Conservation (phyloP, 2,329 filamentous ascomycete species). For the Ascomycota sp. region DNA sequence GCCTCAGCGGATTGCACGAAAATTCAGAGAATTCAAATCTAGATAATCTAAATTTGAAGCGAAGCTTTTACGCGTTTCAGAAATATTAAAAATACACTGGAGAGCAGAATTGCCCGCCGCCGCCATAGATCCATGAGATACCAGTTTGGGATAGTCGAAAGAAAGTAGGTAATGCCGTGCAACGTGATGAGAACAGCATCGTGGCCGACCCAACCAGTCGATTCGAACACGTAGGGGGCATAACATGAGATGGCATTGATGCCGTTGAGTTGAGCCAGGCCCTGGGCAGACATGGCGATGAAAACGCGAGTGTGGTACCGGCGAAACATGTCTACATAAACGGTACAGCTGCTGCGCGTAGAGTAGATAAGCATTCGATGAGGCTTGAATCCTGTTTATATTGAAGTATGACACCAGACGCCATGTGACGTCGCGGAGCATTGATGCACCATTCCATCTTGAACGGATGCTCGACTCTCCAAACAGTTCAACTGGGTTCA, state of each 20-base stretch:
- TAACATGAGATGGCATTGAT: constrained; percentile 99
- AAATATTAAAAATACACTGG: no score
- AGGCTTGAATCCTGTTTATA: constrained; percentile 14
- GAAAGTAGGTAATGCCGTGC: constrained; percentile 74
- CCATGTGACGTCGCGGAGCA: constrained; percentile 17
- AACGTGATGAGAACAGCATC: constrained; percentile 92
- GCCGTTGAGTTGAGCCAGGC: constrained; percentile 85
- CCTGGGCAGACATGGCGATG: constrained; percentile 97
- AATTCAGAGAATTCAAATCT: no score
- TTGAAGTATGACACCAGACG: constrained; percentile 22
- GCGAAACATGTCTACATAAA: constrained; percentile 90
- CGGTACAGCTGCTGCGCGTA: no score
- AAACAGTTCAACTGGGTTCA: constrained; percentile 16
- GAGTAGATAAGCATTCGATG: background rate
- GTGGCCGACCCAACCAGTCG: constrained; percentile 84
- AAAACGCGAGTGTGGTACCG: constrained; percentile 83
- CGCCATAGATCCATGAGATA: constrained; percentile 90
- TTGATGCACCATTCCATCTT: constrained; percentile 13
- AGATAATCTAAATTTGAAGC: no score
- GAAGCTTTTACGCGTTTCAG: no score
- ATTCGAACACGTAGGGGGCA: constrained; percentile 87
- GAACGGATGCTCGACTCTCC: constrained; percentile 13
- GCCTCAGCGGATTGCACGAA: no score
- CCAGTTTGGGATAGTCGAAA: constrained; percentile 90
- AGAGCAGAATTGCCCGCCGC: constrained; percentile 71